Base-by-base conservation (phyloP, 805 yeast species). In the Teunomyces gatunensis region DNA sequence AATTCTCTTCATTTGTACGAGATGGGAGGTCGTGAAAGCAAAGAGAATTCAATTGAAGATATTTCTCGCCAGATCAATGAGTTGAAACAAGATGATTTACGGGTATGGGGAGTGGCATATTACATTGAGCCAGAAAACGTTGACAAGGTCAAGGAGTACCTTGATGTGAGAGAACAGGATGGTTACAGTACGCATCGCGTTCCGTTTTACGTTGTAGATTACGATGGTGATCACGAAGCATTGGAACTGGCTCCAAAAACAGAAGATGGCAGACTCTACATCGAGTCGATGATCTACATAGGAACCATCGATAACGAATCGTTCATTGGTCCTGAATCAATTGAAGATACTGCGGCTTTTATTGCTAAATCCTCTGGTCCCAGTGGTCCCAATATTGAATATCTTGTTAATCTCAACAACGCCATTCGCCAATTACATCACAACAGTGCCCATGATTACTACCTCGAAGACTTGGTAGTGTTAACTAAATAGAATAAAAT, bases 151-250 rank as follows among this genome's bases (percentile, higher is more conserved):
- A 71, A 73, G 28, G 83, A 78, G 12, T 85, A 89, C 55, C 72
- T 91, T 43, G 96, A 91, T 55, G 75, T 80, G 11, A 73, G 98
- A 47, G 98, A 91, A 57, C 90, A 89, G 63, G 90, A 89, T 59
- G 98, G 97, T 0, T 91, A 91, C 64, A 73, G 89, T 0, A 71
- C 81, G 2, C 89, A 87, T 53, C 65, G 73, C 18, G 84, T 89
- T 3, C 81, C 80, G 4, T 88, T 89, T 59, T 75, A 77, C 52
- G 69, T 87, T 9, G 67, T 73, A 12, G 52, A 51, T 10, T 40
- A 45, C 10, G 56, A 51, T 5, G 47, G 45, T 10, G 44, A 33
- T 7, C 47, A 42, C 6, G 45, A 44, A n/a, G 55, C 47, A 3
- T 39, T 54, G 30, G 20, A 36, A 7, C 43, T 17, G n/a, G 56